Base-by-base conservation (phyloP, 2,329 filamentous ascomycete species). In the Colletotrichum eleusines region DNA sequence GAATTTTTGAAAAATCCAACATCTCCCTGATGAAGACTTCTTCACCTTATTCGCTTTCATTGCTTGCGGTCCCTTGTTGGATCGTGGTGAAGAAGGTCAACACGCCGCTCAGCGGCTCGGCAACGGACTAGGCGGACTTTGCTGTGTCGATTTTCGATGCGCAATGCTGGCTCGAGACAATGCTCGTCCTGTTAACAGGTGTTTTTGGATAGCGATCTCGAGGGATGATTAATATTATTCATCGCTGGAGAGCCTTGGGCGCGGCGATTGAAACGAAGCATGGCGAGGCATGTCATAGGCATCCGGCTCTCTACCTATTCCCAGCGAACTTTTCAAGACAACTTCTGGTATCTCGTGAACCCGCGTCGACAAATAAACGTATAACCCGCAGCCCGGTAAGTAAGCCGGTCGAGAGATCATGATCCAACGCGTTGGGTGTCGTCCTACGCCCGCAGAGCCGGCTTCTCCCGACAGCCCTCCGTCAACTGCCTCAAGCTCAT, bases 1-100 rank as follows among this genome's bases (percentile, higher is more conserved):
- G 92, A 94, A 94, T 94, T 91, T 94, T 94, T 94, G 91, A 84
- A 88, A 42, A 86, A 77, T 78, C 58, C 58, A 63, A 54, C 18
- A 54, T 69, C 78, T 77, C 76, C 81, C 4, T 4, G 73, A 79
- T 75, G 81, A 74, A 77, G 58, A 59, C 14, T 42, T 51, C 57
- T 58, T 60, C 62, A 71, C 73, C 62, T 61, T 72, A 42, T 73
- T 57, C 26, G 75, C 85, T 87, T 88, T 89, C 87, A 83, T 89
- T 84, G 79, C 82, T 77, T 67, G 78, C 80, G 78, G 74, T 80
- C 80, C 82, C 79, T 82, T 14, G 62, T 12, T 28, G 73, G 77
- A 80, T 76, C 79, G 81, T 78, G 79, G 81, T 79, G 83, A 87
- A 80, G 87, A 87, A 88, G 86, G 85, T 78, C 42, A 46, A 65